Base-by-base conservation (phyloP, 2,329 filamentous ascomycete genomes). In the Xylariaceae sp. region DNA sequence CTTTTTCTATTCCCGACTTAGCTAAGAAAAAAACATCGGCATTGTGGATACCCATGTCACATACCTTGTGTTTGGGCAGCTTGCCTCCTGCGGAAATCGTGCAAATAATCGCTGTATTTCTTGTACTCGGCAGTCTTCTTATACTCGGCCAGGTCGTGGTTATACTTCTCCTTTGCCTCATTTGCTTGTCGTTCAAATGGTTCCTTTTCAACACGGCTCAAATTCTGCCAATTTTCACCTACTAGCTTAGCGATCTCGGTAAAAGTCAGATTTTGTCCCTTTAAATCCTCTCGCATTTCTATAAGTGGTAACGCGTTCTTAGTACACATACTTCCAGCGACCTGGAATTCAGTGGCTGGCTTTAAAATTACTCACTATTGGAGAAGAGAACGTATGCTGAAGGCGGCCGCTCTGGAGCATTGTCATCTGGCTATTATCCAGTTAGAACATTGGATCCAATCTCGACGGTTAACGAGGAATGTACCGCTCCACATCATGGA, bases 351-450 rank as follows among this genome's bases (percentile, higher is more conserved):
- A 21, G 11, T 2, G 11, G 24, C n/a, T 1, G 8, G 18, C 20
- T 27, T 15, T 18, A 13, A 39, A 30, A 44, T 6, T 26, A 78
- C 86, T 75, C 72, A 90, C 87, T 89, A 64, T 93, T 93, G 0
- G 90, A 92, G 66, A 94, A 94, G 13, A 93, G 81, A 10, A 93
- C 90, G 72, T 93, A 93, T 43, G 89, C 90, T 4, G 89, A 93
- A 0, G 89, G 88, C 1, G 90, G 88, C 20, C 89, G 80, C 66
- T 92, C 89, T 1, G 90, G 90, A 0, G 89, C 89, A 73, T 90
- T 85, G 53, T 91, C 87, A 62, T 94, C 90, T 3, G 88, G 79
- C 84, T 91, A 66, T 27, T 26, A 20, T 23, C n/a, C 32, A 18
- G 33, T 55, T 6, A 53, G 55, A 16, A 40, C n/a, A 33, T 27